phyloP scores from a whole-genome alignment of 140 eudicot genomes.

The Senecio squalidus region DNA sequence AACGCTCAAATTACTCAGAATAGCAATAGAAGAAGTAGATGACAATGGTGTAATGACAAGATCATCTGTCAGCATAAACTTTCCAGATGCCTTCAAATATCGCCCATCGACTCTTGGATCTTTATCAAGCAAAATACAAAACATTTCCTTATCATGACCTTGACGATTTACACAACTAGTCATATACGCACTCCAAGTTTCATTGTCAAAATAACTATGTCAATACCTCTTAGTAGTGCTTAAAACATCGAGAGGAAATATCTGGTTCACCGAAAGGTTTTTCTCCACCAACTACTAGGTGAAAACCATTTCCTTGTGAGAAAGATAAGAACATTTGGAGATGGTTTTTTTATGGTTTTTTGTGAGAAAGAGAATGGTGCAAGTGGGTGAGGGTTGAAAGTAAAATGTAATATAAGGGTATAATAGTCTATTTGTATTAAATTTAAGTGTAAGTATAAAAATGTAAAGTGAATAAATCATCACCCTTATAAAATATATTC shows the following conservation, averaged over 20 bases:
- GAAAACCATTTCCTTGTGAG: no score
- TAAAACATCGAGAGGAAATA: neutral
- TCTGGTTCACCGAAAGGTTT: constrained; percentile 4
- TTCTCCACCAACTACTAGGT: neutral
- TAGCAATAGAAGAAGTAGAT: neutral
- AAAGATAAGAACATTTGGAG: no score
- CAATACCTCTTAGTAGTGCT: neutral
- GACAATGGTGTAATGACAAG: constrained; percentile 1
- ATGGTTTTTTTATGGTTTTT: no score
- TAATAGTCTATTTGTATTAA: no score
- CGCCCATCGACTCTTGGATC: neutral
- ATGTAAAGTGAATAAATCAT: no score
- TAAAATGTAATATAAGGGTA: no score
- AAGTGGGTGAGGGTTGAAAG: no score
- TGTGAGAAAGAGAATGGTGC: no score
- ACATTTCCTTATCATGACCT: neutral
- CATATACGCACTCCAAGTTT: neutral
- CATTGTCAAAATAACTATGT: neutral
- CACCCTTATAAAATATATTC: no score
- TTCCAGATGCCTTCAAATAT: constrained; percentile 4
- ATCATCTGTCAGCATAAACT: constrained; percentile 22
- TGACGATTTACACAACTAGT: neutral
- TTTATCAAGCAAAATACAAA: neutral
- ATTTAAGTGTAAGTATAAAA: no score
- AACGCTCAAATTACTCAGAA: constrained; percentile 5